Percentiles rank a stretch among this genome's conserved stretches.
These are phyloP conservation scores for Beta corolliflora DNA, from an alignment of 179 eudicot species.

Conservation along the genomic window DNA sequence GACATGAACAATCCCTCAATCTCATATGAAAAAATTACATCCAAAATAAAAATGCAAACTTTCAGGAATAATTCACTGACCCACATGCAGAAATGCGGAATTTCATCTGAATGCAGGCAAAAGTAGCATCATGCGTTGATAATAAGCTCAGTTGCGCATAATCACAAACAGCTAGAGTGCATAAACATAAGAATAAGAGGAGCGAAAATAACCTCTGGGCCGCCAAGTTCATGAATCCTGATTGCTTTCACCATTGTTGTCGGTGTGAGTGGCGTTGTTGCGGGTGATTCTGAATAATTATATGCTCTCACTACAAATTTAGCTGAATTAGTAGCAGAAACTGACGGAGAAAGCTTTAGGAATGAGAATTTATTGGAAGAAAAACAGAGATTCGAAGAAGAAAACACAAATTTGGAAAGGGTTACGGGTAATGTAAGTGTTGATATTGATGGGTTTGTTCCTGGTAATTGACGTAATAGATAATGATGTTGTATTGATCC, in stretches of 20 bases:
- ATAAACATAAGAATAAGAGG: background rate
- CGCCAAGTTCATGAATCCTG: constrained; percentile 69
- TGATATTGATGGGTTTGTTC: background rate
- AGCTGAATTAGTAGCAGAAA: background rate
- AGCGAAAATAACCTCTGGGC: constrained; percentile 56
- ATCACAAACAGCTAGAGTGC: constrained; percentile 32
- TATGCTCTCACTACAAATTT: constrained; percentile 8
- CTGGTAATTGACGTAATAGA: background rate
- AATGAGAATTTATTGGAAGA: background rate
- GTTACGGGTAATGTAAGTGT: background rate
- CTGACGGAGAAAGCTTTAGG: background rate
- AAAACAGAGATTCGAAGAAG: background rate
- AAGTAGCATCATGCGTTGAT: background rate
- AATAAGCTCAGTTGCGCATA: constrained; percentile 19
- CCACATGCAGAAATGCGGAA: constrained; percentile 14
- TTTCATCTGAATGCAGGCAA: background rate
- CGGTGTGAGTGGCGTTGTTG: constrained; percentile 18
- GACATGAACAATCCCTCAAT: constrained; percentile 11
- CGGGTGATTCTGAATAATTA: constrained; percentile 12
- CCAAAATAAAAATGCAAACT: background rate
- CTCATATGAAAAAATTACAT: background rate
- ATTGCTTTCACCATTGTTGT: constrained; percentile 71
- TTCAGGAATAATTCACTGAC: background rate
- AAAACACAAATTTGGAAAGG: background rate
- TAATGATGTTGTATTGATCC: background rate